Conservation (phyloP, 805 yeast genomes). For the Barnettozyma pratensis region DNA sequence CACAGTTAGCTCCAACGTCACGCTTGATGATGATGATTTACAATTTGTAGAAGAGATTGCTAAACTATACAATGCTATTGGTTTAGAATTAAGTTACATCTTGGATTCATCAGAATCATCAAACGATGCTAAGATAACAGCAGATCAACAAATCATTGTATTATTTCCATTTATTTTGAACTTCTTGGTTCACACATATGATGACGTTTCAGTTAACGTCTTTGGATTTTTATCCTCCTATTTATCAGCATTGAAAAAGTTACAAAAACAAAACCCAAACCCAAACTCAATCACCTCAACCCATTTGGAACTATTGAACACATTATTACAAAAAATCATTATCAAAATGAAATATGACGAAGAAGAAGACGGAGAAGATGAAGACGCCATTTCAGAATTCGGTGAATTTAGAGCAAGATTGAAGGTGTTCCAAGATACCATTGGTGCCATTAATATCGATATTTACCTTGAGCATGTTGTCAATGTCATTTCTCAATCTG, state of each 20-base stretch:
- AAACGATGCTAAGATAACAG: constrained; percentile 32
- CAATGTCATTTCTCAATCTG: constrained; percentile 48
- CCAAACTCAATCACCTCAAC: constrained; percentile 32
- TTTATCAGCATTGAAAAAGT: constrained; percentile 62
- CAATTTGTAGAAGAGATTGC: constrained; percentile 77
- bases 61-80: constrained; percentile 66
- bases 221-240: constrained; percentile 77
- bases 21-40: constrained; percentile 41
- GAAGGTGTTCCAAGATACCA: constrained; percentile 78
- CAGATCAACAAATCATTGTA: constrained; percentile 47
- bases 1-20: constrained; percentile 35
- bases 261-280: constrained; percentile 34
- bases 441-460: constrained; percentile 55
- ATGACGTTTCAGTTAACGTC: constrained; percentile 80
- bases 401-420: constrained; percentile 71
- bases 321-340: constrained; percentile 64
- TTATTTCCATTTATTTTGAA: constrained; percentile 69
- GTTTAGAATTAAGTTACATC: constrained; percentile 67
- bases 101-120: constrained; percentile 49
- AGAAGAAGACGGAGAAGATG: constrained; percentile 68
- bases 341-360: constrained; percentile 76
- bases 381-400: constrained; percentile 73
- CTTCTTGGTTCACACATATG: constrained; percentile 77
- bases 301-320: constrained; percentile 50
- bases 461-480: constrained; percentile 58